A percentile compares a stretch with the other conserved stretches of the same genome.
Evolutionary conservation across 768 basidiomycete genomes (phyloP).

Genomic region (Serendipita sp.): DNA sequence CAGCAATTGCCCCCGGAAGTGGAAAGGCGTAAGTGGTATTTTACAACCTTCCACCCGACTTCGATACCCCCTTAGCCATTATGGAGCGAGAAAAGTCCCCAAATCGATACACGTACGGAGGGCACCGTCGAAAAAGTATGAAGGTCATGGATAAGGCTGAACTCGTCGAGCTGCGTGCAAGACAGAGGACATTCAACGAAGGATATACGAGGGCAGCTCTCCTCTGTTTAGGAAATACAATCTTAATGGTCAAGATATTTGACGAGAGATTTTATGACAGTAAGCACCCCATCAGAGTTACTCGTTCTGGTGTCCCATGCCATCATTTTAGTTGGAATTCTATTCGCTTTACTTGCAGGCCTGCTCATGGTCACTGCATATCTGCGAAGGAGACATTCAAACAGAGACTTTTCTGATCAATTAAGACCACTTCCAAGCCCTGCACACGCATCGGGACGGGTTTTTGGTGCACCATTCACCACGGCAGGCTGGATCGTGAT

Average conservation of each 20-base stretch:
- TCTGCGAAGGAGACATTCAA: constrained; percentile 46
- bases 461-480: constrained; percentile 62
- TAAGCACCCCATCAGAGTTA: constrained; percentile 22
- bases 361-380: constrained; percentile 44
- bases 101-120: constrained; percentile 8
- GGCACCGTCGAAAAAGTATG: constrained; percentile 22
- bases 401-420: constrained; percentile 66
- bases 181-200: constrained; percentile 70
- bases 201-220: constrained; percentile 67
- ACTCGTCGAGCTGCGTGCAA: constrained; percentile 56
- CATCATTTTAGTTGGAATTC: constrained; percentile 16
- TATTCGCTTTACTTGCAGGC: constrained; percentile 30
- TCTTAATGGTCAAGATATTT: constrained; percentile 67
- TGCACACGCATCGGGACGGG: constrained; percentile 38
- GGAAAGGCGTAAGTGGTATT: too few relatives aligned
- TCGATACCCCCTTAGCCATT: too few relatives aligned
- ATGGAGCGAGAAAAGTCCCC: too few relatives aligned
- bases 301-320: neutral
- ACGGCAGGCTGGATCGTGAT: constrained; percentile 68
- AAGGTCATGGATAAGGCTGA: constrained; percentile 22
- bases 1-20: too few relatives aligned
- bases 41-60: too few relatives aligned
- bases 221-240: constrained; percentile 52
- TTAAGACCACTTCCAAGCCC: constrained; percentile 17
- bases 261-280: constrained; percentile 57